Evolutionary conservation across 148 eudicot genomes (phyloP).

Genomic region (Vaccinium darrowii): DNA sequence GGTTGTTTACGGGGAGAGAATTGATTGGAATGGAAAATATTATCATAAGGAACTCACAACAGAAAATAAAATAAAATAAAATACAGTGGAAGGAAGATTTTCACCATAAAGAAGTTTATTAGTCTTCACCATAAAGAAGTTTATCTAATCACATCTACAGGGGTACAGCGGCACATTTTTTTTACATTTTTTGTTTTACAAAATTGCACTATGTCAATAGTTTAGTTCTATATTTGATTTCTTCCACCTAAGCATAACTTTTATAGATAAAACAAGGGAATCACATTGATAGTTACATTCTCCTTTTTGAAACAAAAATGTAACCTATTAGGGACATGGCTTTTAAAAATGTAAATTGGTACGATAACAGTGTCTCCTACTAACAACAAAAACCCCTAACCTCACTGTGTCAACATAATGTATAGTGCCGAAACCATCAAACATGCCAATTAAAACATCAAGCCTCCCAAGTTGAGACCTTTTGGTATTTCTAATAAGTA

Average conservation of each 20-base stretch:
- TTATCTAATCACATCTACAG: neutral
- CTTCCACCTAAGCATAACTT: neutral
- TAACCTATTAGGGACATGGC: neutral
- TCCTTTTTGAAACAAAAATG: neutral
- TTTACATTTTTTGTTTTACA: neutral
- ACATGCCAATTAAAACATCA: neutral
- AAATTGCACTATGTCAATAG: neutral
- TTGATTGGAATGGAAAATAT: neutral
- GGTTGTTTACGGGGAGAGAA: neutral
- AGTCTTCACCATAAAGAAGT: neutral
- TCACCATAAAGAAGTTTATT: neutral
- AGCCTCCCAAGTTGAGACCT: constrained; percentile 7
- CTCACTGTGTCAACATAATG: neutral
- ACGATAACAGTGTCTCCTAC: neutral
- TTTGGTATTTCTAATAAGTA: neutral
- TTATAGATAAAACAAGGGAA: neutral
- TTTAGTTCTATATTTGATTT: neutral
- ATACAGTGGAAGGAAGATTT: neutral
- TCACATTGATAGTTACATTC: too few relatives aligned
- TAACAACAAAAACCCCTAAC: neutral
- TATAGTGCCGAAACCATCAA: neutral
- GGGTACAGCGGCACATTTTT: neutral
- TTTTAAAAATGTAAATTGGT: neutral
- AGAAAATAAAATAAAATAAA: neutral
- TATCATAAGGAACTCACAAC: neutral